A percentile compares a stretch with the other conserved stretches of the same genome.
phyloP scores from a whole-genome alignment of 495 filamentous ascomycete species.

The Penicillium simplicissimum region DNA sequence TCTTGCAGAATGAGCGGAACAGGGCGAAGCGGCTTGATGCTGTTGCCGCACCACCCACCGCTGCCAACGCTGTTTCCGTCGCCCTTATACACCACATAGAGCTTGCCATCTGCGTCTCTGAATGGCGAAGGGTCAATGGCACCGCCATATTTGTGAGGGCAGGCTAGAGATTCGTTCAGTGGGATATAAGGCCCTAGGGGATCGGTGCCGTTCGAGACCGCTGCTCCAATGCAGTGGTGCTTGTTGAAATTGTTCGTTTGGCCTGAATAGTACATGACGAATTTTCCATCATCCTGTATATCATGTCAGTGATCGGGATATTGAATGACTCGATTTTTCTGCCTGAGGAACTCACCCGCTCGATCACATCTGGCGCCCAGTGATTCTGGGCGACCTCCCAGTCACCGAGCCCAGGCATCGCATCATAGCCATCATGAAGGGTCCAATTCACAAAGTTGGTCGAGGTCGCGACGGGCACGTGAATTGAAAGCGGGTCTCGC shows the following conservation, averaged over 20 bases:
- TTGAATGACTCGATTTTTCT: not conserved
- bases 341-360: constrained; percentile 26
- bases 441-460: constrained; percentile 37
- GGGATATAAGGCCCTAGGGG: constrained; percentile 52
- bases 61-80: constrained; percentile 59
- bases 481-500: constrained; percentile 21
- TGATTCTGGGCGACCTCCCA: constrained; percentile 32
- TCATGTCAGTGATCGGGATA: not conserved
- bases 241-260: constrained; percentile 31
- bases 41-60: constrained; percentile 57
- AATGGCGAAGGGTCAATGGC: constrained; percentile 60
- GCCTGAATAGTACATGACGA: constrained; percentile 59
- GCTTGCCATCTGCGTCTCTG: constrained; percentile 47
- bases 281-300: constrained; percentile 42
- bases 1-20: constrained; percentile 62
- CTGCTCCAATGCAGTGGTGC: constrained; percentile 56
- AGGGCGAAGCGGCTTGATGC: constrained; percentile 39
- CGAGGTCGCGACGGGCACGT: constrained; percentile 36
- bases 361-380: constrained; percentile 41
- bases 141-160: constrained; percentile 51
- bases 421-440: constrained; percentile 28
- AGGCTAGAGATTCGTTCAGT: constrained; percentile 43
- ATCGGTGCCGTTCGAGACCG: constrained; percentile 35
- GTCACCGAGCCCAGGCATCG: constrained; percentile 26
- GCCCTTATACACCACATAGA: constrained; percentile 60